phyloP scores from a whole-genome alignment of 225 moss, liverwort and hornwort genomes.

The Sphagnum tenellum region DNA sequence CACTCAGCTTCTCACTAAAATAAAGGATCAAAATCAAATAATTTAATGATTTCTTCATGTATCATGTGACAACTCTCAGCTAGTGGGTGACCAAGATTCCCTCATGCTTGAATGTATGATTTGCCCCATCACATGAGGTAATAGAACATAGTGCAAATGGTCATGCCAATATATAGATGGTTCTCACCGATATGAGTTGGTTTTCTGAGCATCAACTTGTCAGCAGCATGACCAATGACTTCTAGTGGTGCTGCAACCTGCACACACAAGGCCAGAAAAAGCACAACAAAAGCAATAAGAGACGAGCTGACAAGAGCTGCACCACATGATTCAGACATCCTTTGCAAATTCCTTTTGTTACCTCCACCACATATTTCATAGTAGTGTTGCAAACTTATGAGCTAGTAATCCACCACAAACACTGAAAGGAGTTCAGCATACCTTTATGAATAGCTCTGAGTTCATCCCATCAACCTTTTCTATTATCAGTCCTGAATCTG shows the following conservation, averaged over 20 bases:
- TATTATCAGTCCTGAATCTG: constrained; percentile 31
- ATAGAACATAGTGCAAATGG: neutral
- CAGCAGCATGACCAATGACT: constrained; percentile 64
- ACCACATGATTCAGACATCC: no score
- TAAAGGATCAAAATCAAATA: no score
- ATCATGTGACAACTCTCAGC: neutral
- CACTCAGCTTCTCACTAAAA: no score
- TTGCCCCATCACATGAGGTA: neutral
- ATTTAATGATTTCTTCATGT: no score
- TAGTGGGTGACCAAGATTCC: neutral
- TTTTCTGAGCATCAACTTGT: constrained; percentile 66
- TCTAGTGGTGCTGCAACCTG: constrained; percentile 78
- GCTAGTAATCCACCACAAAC: neutral
- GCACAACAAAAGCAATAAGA: neutral
- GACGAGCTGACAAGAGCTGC: neutral
- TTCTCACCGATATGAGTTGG: constrained; percentile 67
- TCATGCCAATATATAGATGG: neutral
- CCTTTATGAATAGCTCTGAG: constrained; percentile 25
- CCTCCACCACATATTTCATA: neutral
- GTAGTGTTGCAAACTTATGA: no score
- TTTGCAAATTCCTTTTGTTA: no score
- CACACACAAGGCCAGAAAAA: neutral
- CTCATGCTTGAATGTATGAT: no score
- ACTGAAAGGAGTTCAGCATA: neutral
- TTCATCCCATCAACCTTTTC: constrained; percentile 28